Evolutionary conservation across 2,329 filamentous ascomycete genomes (phyloP).

Genomic region (Talaromyces piceae): DNA sequence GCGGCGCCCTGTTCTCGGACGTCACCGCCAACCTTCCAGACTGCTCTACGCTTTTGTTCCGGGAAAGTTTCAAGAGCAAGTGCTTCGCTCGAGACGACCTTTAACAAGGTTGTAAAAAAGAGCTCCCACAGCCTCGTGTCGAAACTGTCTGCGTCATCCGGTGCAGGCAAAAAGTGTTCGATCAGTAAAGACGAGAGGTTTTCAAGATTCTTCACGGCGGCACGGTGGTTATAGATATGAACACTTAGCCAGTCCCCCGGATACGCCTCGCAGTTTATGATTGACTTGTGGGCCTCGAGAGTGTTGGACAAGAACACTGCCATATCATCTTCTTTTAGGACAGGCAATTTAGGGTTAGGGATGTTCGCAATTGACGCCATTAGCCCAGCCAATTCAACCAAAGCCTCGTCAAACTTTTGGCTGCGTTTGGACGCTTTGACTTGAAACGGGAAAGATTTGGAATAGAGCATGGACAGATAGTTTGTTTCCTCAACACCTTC

Average conservation of each 20-base stretch:
- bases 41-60: constrained; percentile 89
- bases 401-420: constrained; percentile 70
- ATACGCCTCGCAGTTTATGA: constrained; percentile 82
- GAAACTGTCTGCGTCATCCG: constrained; percentile 85
- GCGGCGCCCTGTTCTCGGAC: constrained; percentile 87
- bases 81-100: constrained; percentile 79
- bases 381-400: constrained; percentile 82
- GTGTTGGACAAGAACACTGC: constrained; percentile 68
- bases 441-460: constrained; percentile 82
- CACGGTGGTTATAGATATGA: constrained; percentile 87
- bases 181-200: constrained; percentile 72
- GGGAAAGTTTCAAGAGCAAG: constrained; percentile 92
- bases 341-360: constrained; percentile 64
- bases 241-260: constrained; percentile 85
- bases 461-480: constrained; percentile 78
- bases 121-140: constrained; percentile 90
- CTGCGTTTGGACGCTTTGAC: constrained; percentile 56
- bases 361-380: constrained; percentile 74
- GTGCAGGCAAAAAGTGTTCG: constrained; percentile 76
- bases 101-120: constrained; percentile 83
- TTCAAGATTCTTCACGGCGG: constrained; percentile 76
- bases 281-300: constrained; percentile 79
- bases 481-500: constrained; percentile 53
- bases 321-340: constrained; percentile 70
- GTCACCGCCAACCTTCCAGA: constrained; percentile 98